Evolutionary conservation across 1,139 yeast genomes (phyloP), one percentile per base, ranked within the genome.

Genomic region (Pichia sp.): DNA sequence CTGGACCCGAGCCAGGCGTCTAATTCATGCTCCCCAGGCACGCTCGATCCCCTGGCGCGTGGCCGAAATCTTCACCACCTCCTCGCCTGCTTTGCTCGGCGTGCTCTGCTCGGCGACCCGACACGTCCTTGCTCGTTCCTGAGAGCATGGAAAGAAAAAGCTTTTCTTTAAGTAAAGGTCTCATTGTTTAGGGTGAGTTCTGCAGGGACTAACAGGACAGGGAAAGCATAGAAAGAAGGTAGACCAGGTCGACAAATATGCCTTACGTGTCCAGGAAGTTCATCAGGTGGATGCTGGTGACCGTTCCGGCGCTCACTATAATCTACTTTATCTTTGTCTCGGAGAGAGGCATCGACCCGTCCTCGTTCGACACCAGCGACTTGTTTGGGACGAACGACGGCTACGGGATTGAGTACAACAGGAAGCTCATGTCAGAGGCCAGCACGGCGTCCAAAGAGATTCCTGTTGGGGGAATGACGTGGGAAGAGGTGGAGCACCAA

Each of bases 331-430:
- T 54, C 5, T 31, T 49, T 6, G 31, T 19, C 1, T 48, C 54
- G 4, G 34, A 42, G 1, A 16, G 19, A 3, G 6, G 23, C 6
- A 43, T 54, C 1, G 15, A 45, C 8, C 26, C 41, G 16, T 26
- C 42, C n/a, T 54, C 26, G 26, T 23, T 54, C 30, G 54, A 51
- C 41, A 51, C 54, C 6, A 50, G 49, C 11, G 48, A 47, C 13
- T 16, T 46, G 8, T 54, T 54, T 41, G 8, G 36, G 13, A 5
- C 5, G 6, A 16, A 11, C 15, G 32, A 59, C 19, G 58, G 59
- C 40, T 63, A 58, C 50, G 67, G 67, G 11, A 55, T 66, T 11
- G 52, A 63, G 50, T 63, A 59, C 48, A 66, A 66, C 53, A 61
- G 62, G n/a, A 64, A 63, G 53, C 55, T 66, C 44, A 63, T 65